These are phyloP conservation scores for Parvularia atlantis DNA, from an alignment of 78 protist species.

Conservation along the genomic window DNA sequence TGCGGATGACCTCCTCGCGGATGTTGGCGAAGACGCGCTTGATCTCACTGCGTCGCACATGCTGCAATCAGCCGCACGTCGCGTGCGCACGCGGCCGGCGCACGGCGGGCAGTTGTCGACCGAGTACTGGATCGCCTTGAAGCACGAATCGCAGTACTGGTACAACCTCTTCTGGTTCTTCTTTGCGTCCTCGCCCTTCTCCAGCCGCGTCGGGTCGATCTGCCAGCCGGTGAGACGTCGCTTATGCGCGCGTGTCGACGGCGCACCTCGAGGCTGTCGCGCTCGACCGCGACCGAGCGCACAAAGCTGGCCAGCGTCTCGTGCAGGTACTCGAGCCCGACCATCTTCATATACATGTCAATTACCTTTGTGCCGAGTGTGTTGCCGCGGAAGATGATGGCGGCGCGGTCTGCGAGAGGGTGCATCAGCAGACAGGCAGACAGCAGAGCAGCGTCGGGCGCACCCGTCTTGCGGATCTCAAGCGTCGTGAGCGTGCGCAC, in stretches of 20 bases:
- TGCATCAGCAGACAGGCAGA: too few relatives aligned
- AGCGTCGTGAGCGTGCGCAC: too few relatives aligned
- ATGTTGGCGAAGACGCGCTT: neutral
- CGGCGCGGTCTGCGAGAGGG: too few relatives aligned
- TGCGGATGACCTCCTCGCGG: neutral
- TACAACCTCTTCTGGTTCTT: conserved; percentile 21
- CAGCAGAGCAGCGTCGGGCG: too few relatives aligned
- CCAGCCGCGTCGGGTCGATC: conserved; percentile 46
- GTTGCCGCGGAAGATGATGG: conserved; percentile 45
- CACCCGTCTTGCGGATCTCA: too few relatives aligned
- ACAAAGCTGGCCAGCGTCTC: too few relatives aligned
- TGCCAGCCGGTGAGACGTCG: too few relatives aligned
- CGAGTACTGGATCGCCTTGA: neutral
- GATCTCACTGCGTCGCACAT: too few relatives aligned
- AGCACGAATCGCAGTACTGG: neutral
- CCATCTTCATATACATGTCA: conserved; percentile 36
- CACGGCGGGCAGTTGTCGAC: neutral
- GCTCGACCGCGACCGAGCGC: conserved; percentile 17
- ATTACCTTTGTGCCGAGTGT: conserved; percentile 41
- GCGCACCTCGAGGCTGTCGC: conserved; percentile 25
- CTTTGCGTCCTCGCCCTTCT: conserved; percentile 29
- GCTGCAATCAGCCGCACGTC: too few relatives aligned
- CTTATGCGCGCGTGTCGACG: too few relatives aligned
- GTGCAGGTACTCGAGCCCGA: too few relatives aligned
- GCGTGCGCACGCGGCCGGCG: too few relatives aligned